Percentiles rank a stretch among this genome's conserved stretches.
These are phyloP conservation scores for Clavulina sp. DNA, from an alignment of 768 basidiomycete species.

Conservation along the genomic window DNA sequence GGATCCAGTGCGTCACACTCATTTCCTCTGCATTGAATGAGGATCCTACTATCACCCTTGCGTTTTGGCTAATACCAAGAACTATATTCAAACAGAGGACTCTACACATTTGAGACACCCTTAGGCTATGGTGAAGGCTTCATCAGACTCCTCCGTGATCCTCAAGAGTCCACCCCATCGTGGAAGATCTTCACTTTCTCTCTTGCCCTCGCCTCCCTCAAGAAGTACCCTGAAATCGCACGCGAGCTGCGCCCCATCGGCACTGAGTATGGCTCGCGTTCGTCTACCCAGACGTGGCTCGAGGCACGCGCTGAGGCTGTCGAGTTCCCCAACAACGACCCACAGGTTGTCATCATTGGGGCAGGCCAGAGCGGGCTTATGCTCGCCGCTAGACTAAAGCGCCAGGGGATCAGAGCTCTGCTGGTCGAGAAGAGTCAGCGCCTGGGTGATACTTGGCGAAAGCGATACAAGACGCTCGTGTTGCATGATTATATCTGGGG, in stretches of 20 bases:
- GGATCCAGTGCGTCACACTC: background rate
- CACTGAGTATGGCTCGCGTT: background rate
- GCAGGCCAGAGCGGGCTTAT: slow-evolving; percentile 20
- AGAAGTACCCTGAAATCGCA: background rate
- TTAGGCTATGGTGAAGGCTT: background rate
- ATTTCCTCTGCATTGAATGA: background rate
- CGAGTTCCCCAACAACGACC: slow-evolving; percentile 6
- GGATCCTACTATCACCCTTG: background rate
- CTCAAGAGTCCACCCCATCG: background rate
- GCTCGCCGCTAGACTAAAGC: slow-evolving; percentile 20
- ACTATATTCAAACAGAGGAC: background rate
- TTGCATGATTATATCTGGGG: slow-evolving; percentile 2
- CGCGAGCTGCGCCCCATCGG: background rate
- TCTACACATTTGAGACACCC: background rate
- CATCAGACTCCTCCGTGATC: background rate
- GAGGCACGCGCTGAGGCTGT: background rate
- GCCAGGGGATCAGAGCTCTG: slow-evolving; percentile 18
- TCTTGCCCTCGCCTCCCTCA: background rate
- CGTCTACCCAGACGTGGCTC: background rate
- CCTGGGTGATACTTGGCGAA: slow-evolving; percentile 9
- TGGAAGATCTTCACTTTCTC: background rate
- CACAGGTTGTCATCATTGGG: slow-evolving; percentile 18
- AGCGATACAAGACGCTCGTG: slow-evolving; percentile 1
- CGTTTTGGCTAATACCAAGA: no score
- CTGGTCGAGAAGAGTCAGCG: slow-evolving; percentile 19